Evolutionary conservation across 2,329 filamentous ascomycete species (phyloP).

Genomic region (Colletotrichum endophyticum): DNA sequence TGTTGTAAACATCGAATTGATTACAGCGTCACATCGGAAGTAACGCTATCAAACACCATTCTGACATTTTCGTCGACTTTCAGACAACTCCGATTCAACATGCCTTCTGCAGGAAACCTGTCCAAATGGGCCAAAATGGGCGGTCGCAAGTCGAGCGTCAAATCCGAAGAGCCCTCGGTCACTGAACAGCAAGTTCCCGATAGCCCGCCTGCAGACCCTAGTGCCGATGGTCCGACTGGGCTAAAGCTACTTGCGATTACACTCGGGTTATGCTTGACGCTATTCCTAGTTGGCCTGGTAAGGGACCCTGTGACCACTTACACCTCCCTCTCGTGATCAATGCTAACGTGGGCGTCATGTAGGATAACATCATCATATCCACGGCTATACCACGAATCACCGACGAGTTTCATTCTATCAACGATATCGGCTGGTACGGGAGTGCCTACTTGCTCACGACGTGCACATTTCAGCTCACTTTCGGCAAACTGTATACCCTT

Average conservation of each 20-base stretch:
- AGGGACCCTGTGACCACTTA: neutral
- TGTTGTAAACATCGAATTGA: neutral
- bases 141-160: neutral
- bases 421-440: constrained; percentile 44
- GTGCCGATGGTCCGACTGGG: neutral
- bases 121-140: neutral
- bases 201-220: neutral
- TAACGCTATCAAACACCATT: neutral
- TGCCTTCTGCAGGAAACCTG: neutral
- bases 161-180: neutral
- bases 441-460: constrained; percentile 29
- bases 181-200: neutral
- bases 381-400: constrained; percentile 39
- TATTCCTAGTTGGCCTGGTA: constrained; percentile 7
- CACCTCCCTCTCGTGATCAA: neutral
- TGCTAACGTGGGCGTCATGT: neutral
- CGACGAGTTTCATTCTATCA: constrained; percentile 39
- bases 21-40: neutral
- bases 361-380: constrained; percentile 42
- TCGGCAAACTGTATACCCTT: constrained; percentile 31
- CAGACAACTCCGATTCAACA: neutral
- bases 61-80: neutral
- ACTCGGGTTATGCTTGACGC: neutral
- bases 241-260: neutral
- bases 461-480: constrained; percentile 28